These are phyloP conservation scores for Trichosporon coremiiforme DNA, from an alignment of 1,284 basidiomycete genomes.

Conservation along the genomic window DNA sequence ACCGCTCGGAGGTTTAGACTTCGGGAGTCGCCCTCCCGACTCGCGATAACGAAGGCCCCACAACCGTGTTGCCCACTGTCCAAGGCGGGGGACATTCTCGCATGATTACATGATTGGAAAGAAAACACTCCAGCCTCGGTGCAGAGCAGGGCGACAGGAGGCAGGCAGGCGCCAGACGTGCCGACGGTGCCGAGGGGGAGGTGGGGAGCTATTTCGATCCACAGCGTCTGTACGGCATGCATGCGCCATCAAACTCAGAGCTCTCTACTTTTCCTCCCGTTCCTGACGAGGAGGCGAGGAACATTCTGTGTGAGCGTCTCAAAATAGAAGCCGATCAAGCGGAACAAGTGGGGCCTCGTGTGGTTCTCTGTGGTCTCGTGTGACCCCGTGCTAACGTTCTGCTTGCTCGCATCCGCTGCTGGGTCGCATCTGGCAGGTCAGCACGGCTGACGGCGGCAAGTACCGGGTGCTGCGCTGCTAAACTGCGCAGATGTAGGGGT, in stretches of 20 bases:
- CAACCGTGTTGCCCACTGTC: not conserved
- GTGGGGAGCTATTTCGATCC: not conserved
- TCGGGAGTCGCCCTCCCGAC: not conserved
- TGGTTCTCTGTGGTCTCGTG: not conserved
- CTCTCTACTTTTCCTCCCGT: not conserved
- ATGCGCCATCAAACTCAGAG: not conserved
- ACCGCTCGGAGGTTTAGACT: not conserved
- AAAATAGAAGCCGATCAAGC: slow-evolving; percentile 6
- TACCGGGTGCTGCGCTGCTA: not conserved
- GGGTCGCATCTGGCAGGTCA: too few relatives aligned
- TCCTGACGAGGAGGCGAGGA: not conserved
- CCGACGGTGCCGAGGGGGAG: not conserved
- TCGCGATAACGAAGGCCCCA: not conserved
- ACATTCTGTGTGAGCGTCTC: not conserved
- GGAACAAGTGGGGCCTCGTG: slow-evolving; percentile 3
- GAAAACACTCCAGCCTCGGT: not conserved
- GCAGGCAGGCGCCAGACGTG: not conserved
- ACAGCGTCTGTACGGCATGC: not conserved
- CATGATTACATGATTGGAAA: not conserved
- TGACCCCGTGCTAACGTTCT: not conserved
- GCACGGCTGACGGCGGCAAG: not conserved
- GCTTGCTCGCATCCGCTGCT: too few relatives aligned
- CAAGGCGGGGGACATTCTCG: not conserved
- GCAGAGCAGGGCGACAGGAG: too few relatives aligned
- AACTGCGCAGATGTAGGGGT: not conserved